Percentiles rank a stretch among this genome's conserved stretches.
Evolutionary conservation across 2,329 filamentous ascomycete genomes (phyloP).

Genomic region (Xylaria sp.): DNA sequence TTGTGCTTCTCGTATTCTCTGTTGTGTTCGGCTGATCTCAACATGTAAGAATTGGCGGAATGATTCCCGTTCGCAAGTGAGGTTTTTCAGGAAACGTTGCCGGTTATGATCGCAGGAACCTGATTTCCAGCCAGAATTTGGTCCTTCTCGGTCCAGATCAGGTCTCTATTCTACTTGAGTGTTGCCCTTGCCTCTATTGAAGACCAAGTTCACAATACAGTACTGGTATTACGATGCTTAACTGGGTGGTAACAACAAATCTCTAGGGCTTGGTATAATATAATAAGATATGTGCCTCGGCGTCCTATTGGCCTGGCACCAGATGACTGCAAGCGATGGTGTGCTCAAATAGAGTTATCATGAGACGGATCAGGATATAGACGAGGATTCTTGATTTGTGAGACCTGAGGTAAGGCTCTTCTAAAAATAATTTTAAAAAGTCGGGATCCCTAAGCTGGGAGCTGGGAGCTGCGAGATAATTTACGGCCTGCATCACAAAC

Average conservation of each 20-base stretch:
- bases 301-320: slow-evolving; percentile 18
- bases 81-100: neutral
- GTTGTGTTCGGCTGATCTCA: slow-evolving; percentile 26
- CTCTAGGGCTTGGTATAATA: neutral
- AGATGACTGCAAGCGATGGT: neutral
- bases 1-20: slow-evolving; percentile 30
- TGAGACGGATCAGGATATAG: slow-evolving; percentile 8
- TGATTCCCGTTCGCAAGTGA: neutral
- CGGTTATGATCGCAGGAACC: neutral
- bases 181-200: neutral
- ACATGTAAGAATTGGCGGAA: slow-evolving; percentile 3
- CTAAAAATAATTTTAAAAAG: slow-evolving; percentile 23
- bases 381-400: slow-evolving; percentile 6
- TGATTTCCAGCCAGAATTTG: neutral
- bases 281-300: slow-evolving; percentile 1
- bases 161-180: neutral
- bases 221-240: neutral
- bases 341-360: slow-evolving; percentile 1
- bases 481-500: slow-evolving; percentile 24
- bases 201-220: neutral
- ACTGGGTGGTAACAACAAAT: neutral
- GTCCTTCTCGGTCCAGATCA: slow-evolving; percentile 2
- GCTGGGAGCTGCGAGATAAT: slow-evolving; percentile 27
- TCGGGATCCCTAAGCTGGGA: slow-evolving; percentile 7
- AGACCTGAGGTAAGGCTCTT: slow-evolving; percentile 14